Percentiles rank a stretch among this genome's conserved stretches.
phyloP scores from a whole-genome alignment of 495 filamentous ascomycete species.

The Chaetomidium leptoderma region DNA sequence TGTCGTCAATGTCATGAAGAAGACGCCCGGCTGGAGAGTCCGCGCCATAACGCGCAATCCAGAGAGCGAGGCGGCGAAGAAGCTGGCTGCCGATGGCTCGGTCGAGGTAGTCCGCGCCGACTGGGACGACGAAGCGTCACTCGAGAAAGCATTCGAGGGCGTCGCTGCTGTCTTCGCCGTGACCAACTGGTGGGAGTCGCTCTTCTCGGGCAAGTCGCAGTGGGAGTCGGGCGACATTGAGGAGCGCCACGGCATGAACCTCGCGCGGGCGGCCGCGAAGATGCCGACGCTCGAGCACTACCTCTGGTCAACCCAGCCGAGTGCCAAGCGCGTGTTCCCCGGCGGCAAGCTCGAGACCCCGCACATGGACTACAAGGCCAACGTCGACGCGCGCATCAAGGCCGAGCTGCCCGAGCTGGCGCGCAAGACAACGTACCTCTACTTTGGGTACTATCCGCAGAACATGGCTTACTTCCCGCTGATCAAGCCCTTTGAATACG shows the following conservation, averaged over 20 bases:
- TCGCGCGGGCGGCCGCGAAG: slow-evolving; percentile 39
- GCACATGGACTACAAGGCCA: slow-evolving; percentile 36
- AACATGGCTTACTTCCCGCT: slow-evolving; percentile 16
- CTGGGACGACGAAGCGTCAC: slow-evolving; percentile 19
- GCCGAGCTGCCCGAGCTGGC: slow-evolving; percentile 20
- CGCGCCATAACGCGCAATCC: slow-evolving; percentile 24
- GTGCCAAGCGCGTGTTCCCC: slow-evolving; percentile 22
- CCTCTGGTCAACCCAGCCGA: slow-evolving; percentile 45
- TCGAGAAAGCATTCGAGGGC: slow-evolving; percentile 16
- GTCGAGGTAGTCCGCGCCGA: slow-evolving; percentile 26
- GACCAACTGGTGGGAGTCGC: slow-evolving; percentile 18
- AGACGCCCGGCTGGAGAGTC: slow-evolving; percentile 17
- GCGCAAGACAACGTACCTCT: slow-evolving; percentile 37
- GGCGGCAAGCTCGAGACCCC: slow-evolving; percentile 29
- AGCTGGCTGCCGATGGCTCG: slow-evolving; percentile 15
- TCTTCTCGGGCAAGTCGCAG: slow-evolving; percentile 10
- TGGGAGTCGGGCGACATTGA: slow-evolving; percentile 14
- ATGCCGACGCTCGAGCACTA: slow-evolving; percentile 42
- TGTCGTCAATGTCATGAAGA: slow-evolving; percentile 20
- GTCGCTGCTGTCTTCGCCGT: slow-evolving; percentile 14
- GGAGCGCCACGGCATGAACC: slow-evolving; percentile 33
- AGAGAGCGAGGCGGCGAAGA: slow-evolving; percentile 14
- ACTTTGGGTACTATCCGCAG: slow-evolving; percentile 27
- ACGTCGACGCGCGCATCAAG: slow-evolving; percentile 37
- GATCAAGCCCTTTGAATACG: slow-evolving; percentile 9